Base-by-base conservation (phyloP, 2,329 filamentous ascomycete genomes). In the Fusarium incarnatum region DNA sequence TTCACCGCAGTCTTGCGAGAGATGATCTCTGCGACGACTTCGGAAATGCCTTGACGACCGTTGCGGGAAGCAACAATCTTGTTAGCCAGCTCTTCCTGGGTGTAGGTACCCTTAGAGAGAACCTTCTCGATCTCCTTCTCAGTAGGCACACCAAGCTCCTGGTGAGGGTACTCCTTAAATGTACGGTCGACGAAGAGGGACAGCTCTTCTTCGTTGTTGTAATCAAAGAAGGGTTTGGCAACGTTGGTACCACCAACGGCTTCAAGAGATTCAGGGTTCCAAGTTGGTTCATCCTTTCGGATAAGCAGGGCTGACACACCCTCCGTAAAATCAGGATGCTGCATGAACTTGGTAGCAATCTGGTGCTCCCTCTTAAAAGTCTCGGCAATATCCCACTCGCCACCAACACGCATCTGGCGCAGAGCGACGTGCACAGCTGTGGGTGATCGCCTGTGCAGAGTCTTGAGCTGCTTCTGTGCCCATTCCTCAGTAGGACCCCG, bases 301-400 rank as follows among this genome's bases (percentile, higher is more conserved):
- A 96, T 87, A 42, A 99, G 86, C 50, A 91, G 87, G 25, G 94
- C 91, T 54, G 89, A 89, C n/a, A 99, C 95, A 56, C 96, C 96
- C 81, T 97, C 93, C 45, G 90, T 90, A 77, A 99, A 99, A 81
- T 99, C 96, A 7, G 89, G 92, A 79, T 96, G 91, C 60, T 86
- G 86, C 95, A 99, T 98, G 84, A 99, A 98, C 69, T 89, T 88
- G 62, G 87, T 84, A 3, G 95, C 94, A 64, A 99, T 94, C 77
- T 91, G 87, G 81, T 96, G 88, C 83, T 99, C 96, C 68, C 89
- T 89, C 77, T 90, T 85, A 85, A 98, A 99, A 1, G 95, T 90
- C 81, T 97, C 88, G 18, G 87, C 83, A 75, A 99, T 97, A 69
- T 86, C 86, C 96, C 96, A 98, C 34, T 84, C 77, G 72, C 83